Evolutionary conservation across 75 land plant species (phyloP), one percentile per base, ranked within the genome.

Genomic region (Adiantum capillusveneris): DNA sequence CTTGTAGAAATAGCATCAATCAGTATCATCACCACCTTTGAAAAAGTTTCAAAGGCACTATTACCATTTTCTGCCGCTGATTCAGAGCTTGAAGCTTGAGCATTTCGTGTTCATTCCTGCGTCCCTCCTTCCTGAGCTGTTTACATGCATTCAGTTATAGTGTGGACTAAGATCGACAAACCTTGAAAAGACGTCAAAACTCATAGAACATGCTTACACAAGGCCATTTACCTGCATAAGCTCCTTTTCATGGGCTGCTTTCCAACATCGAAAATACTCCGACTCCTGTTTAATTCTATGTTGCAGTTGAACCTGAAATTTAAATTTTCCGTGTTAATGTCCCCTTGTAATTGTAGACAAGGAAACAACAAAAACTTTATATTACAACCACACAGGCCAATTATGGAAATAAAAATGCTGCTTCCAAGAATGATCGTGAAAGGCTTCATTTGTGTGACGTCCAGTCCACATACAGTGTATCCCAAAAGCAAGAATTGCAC

Each of bases 161-260:
- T 9, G 9, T 3, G 7, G 7, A 34, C 9, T 34, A 5, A 34
- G 37, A 5, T 34, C 37, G 7, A 34, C n/a, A 34, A 34, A 34
- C 37, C 37, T 34, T 34, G 37, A 34, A 34, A 46, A 28, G 25
- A 25, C 1, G 48, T n/a, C n/a, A n/a, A n/a, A n/a, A n/a, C n/a
- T n/a, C n/a, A n/a, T n/a, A n/a, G n/a, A n/a, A n/a, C n/a, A n/a
- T n/a, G n/a, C n/a, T n/a, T n/a, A n/a, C n/a, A n/a, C n/a, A n/a
- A n/a, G n/a, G n/a, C n/a, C n/a, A n/a, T n/a, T n/a, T 55, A 95
- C 97, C 99, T 95, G 99, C 62, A 87, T 63, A 51, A 95, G 84
- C 70, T 95, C 99, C 58, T 90, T 90, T 57, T 95, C 99, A 49
- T 97, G 82, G 21, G 89, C 75, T 29, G 88, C 85, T 50, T 95